phyloP scores from a whole-genome alignment of 2,329 filamentous ascomycete species.

The Lithohypha guttulata region DNA sequence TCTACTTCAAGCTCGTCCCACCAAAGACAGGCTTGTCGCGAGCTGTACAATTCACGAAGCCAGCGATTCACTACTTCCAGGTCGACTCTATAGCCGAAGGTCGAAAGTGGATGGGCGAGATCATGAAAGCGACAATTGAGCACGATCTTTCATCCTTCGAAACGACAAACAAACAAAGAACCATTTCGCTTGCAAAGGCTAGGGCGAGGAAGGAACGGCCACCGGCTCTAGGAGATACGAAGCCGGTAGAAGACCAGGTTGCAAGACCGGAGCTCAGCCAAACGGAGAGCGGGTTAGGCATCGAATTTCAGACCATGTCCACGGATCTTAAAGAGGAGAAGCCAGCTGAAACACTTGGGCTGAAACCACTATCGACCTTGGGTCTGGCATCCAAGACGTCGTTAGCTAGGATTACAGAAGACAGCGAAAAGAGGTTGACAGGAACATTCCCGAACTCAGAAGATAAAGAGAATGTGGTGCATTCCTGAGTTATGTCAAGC shows the following conservation, averaged over 20 bases:
- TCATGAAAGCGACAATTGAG: conserved; percentile 98
- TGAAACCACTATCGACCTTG: neutral
- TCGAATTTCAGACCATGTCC: neutral
- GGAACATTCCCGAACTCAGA: neutral
- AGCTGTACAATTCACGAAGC: conserved; percentile 94
- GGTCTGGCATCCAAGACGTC: conserved; percentile 1
- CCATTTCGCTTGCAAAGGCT: conserved; percentile 83
- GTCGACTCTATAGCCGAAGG: conserved; percentile 83
- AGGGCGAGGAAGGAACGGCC: conserved; percentile 79
- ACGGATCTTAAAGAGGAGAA: neutral
- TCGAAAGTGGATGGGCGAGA: conserved; percentile 90
- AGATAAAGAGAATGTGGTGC: neutral
- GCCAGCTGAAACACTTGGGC: too few relatives aligned
- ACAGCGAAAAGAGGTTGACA: neutral
- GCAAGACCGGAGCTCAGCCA: conserved; percentile 23
- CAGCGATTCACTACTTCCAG: conserved; percentile 94
- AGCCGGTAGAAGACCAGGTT: conserved; percentile 51
- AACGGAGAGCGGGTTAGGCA: conserved; percentile 1
- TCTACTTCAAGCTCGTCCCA: conserved; percentile 96
- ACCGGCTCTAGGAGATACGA: conserved; percentile 44
- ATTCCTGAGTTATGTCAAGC: neutral
- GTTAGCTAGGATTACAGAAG: neutral
- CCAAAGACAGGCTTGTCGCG: conserved; percentile 77
- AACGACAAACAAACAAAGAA: conserved; percentile 93
- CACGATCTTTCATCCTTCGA: conserved; percentile 63